Evolutionary conservation across 129 eudicot species (phyloP), one percentile per base, ranked within the genome.

Genomic region (Ambrosia trifida): DNA sequence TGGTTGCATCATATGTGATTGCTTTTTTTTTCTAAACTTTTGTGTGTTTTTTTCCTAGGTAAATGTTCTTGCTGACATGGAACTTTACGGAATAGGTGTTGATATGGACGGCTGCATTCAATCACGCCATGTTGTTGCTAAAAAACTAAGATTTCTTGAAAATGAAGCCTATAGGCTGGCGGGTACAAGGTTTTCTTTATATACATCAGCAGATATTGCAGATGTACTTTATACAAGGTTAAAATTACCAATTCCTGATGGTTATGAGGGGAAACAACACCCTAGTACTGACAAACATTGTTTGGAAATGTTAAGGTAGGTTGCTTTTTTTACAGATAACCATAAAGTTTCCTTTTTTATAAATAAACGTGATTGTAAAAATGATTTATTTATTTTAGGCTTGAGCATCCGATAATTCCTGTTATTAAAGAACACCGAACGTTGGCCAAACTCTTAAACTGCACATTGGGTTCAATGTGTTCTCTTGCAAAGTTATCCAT

Each of bases 241-340:
- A 84, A 87, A 90, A 74, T 86, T 95, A 41, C 94, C 99, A 38
- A 68, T 87, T 74, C 97, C 96, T 12, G 97, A 88, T 52, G 94
- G 88, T 7, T 80, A 73, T 75, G 82, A 79, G 82, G 97, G 96
- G 77, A 95, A 95, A 74, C 83, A 80, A 12, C 99, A 95, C 76
- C 94, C 88, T 19, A 95, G 99, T 69, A 95, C 99, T 8, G 97
- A 95, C 76, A 95, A 95, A 59, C 96, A 95, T 63, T 95, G 99
- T 64, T 77, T 95, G 82, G 97, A 95, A 72, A 73, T 84, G 68
- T 73, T 95, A 76, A 88, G 97, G 99, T 95, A 74, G 10, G 7
- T 24, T 31, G 16, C 9, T 44, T 52, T 64, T 45, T 46, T 66
- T 52, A 45, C 64, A 30, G 24, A 8, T 31, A 18, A 16, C 53